phyloP scores from a whole-genome alignment of 2,329 filamentous ascomycete genomes.

The Ophiocordyceps australis region DNA sequence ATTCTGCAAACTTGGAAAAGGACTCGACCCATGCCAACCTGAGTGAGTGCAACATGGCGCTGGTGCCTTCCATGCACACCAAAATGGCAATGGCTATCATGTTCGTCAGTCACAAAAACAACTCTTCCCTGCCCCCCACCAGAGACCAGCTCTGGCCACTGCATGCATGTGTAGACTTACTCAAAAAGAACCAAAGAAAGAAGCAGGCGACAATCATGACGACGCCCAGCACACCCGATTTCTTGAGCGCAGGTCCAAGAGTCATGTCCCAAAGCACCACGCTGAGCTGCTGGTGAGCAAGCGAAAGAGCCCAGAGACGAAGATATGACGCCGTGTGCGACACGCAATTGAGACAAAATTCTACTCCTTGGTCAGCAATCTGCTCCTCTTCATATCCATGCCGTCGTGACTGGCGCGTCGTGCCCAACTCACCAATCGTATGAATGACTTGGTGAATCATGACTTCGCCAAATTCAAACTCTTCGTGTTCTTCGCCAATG shows the following conservation, averaged over 20 bases:
- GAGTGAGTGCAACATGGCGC: slow-evolving; percentile 85
- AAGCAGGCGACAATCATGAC: slow-evolving; percentile 71
- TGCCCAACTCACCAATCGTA: slow-evolving; percentile 63
- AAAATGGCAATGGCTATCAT: slow-evolving; percentile 37
- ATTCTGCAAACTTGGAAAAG: slow-evolving; percentile 94
- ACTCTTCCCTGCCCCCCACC: too few relatives aligned
- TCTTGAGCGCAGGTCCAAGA: slow-evolving; percentile 55
- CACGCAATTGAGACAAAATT: slow-evolving; percentile 98
- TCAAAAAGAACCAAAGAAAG: slow-evolving; percentile 79
- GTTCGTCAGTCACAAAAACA: slow-evolving; percentile 11
- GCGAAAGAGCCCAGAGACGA: slow-evolving; percentile 90
- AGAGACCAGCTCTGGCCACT: not conserved
- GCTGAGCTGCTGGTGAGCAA: slow-evolving; percentile 94
- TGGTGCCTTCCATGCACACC: slow-evolving; percentile 90
- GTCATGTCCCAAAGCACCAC: slow-evolving; percentile 97
- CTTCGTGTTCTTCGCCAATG: slow-evolving; percentile 71
- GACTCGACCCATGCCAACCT: slow-evolving; percentile 93
- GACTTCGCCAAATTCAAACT: slow-evolving; percentile 91
- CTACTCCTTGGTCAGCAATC: slow-evolving; percentile 25
- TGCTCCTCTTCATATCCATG: too few relatives aligned
- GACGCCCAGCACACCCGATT: slow-evolving; percentile 48
- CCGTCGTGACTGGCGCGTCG: too few relatives aligned
- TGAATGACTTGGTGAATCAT: slow-evolving; percentile 99
- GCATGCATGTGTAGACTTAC: slow-evolving; percentile 13
- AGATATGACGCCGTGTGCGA: slow-evolving; percentile 98